Evolutionary conservation across 148 eudicot species (phyloP).

Genomic region (Cornus controversa): DNA sequence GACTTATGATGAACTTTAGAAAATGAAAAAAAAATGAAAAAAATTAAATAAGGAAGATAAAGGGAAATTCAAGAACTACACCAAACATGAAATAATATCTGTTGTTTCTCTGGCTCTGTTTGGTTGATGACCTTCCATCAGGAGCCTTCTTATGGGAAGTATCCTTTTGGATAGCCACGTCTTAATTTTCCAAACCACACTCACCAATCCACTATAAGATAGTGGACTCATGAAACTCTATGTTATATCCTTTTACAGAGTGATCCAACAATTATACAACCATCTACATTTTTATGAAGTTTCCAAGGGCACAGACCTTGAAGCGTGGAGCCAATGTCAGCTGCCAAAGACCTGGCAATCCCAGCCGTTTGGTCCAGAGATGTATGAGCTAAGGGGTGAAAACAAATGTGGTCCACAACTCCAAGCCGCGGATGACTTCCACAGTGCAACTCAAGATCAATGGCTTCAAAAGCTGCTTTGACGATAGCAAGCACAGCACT

Average conservation of each 20-base stretch:
- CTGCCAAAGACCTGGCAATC: constrained; percentile 69
- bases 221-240: neutral
- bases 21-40: neutral
- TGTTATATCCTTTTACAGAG: neutral
- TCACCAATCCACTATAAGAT: neutral
- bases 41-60: neutral
- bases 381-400: constrained; percentile 60
- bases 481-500: constrained; percentile 75
- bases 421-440: constrained; percentile 92
- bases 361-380: constrained; percentile 56
- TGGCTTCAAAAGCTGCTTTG: constrained; percentile 59
- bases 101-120: neutral
- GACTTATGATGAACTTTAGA: neutral
- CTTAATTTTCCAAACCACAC: neutral
- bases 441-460: constrained; percentile 62
- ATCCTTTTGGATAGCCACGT: neutral
- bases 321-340: constrained; percentile 60
- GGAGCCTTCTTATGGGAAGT: neutral
- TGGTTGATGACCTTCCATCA: constrained; percentile 2
- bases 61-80: neutral
- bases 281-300: neutral
- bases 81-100: neutral
- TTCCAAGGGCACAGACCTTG: constrained; percentile 47
- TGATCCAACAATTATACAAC: neutral
- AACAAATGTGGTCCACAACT: constrained; percentile 85